These are phyloP conservation scores for Beauveria medogensis DNA, from an alignment of 2,329 filamentous ascomycete species.

Conservation along the genomic window DNA sequence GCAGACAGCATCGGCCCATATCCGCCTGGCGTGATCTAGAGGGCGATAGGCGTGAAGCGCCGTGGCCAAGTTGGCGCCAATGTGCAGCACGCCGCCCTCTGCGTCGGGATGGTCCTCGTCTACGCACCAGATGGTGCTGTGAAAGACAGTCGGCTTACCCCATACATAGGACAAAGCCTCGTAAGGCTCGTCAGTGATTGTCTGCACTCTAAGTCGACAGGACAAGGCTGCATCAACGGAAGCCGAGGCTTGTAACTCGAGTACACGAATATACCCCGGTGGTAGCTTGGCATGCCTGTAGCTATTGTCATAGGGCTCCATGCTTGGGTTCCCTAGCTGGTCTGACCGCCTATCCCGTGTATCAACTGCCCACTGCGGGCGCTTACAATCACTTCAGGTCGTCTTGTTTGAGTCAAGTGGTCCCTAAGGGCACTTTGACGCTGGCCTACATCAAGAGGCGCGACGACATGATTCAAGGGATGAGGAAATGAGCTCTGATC, in stretches of 20 bases:
- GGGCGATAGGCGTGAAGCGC: conserved; percentile 10
- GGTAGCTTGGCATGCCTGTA: conserved; percentile 1
- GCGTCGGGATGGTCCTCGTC: not conserved
- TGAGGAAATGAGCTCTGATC: not conserved
- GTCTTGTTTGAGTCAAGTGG: not conserved
- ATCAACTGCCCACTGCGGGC: not conserved
- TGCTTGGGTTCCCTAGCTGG: not conserved
- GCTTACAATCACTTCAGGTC: not conserved
- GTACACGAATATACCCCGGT: conserved; percentile 1
- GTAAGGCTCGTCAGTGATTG: conserved; percentile 7
- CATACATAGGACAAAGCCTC: conserved; percentile 13
- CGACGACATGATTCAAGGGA: not conserved
- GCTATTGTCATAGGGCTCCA: not conserved
- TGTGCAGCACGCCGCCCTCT: not conserved
- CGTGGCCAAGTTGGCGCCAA: conserved; percentile 9
- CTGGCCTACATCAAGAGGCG: not conserved
- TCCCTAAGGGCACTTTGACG: not conserved
- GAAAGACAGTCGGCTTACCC: conserved; percentile 1
- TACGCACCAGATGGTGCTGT: conserved; percentile 1
- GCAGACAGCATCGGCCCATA: conserved; percentile 18
- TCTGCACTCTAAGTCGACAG: conserved; percentile 2
- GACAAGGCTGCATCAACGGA: not conserved
- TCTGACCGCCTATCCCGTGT: not conserved
- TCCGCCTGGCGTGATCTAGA: not conserved
- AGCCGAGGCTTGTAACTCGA: conserved; percentile 4